Evolutionary conservation across 108 stramenopile genomes (phyloP).

Genomic region (Nannochloropsis granulata): DNA sequence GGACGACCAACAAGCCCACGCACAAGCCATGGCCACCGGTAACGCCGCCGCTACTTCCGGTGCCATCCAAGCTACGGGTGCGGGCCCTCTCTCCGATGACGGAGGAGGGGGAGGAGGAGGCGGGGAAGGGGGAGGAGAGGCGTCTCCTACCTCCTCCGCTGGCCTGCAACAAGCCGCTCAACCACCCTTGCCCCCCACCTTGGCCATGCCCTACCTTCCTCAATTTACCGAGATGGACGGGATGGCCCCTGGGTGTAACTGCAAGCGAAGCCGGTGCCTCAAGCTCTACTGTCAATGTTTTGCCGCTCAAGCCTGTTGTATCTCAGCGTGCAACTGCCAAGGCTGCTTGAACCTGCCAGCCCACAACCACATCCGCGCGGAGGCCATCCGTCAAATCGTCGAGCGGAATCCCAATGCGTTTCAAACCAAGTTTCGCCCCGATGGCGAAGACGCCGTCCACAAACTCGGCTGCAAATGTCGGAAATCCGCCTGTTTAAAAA

Average conservation of each 20-base stretch:
- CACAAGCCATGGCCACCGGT: too few relatives aligned
- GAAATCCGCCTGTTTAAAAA: slow-evolving; percentile 78
- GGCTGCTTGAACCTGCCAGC: slow-evolving; percentile 50
- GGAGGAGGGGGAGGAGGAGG: not conserved
- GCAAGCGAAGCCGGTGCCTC: slow-evolving; percentile 86
- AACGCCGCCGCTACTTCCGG: too few relatives aligned
- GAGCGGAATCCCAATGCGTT: slow-evolving; percentile 69
- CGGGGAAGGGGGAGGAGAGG: not conserved
- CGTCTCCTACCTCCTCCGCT: not conserved
- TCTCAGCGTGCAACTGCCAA: slow-evolving; percentile 65
- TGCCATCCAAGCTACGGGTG: too few relatives aligned
- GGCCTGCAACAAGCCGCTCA: not conserved
- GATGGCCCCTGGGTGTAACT: slow-evolving; percentile 56
- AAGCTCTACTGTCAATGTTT: slow-evolving; percentile 98
- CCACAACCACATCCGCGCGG: slow-evolving; percentile 46
- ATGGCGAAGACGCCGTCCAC: slow-evolving; percentile 35
- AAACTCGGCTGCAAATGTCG: slow-evolving; percentile 89
- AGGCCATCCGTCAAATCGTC: slow-evolving; percentile 61
- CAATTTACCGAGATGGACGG: not conserved
- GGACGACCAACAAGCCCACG: too few relatives aligned
- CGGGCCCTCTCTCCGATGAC: not conserved
- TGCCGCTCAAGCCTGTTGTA: slow-evolving; percentile 52
- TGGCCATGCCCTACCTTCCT: not conserved
- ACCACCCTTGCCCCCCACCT: not conserved
- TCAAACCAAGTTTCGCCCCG: slow-evolving; percentile 57